These are phyloP conservation scores for Acanthamoeba healyi DNA, from an alignment of 208 protist genomes.

Conservation along the genomic window DNA sequence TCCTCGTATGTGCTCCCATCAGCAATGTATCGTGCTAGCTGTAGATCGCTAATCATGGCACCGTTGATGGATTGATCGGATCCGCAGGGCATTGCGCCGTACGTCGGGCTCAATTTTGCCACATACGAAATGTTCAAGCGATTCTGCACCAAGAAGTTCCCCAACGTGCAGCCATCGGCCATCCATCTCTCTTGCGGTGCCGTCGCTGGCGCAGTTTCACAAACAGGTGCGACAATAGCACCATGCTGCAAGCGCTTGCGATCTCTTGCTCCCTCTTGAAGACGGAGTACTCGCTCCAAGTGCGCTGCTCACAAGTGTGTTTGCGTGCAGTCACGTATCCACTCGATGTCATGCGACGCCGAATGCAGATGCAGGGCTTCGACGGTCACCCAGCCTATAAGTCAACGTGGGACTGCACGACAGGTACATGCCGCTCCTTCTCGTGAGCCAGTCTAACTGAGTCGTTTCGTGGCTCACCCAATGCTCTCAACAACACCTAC, in stretches of 20 bases:
- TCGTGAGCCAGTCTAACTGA: background rate
- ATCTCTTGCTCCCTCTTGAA: background rate
- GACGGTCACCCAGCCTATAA: slow-evolving; percentile 42
- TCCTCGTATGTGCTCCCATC: background rate
- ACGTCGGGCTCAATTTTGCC: slow-evolving; percentile 85
- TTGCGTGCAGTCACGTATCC: slow-evolving; percentile 82
- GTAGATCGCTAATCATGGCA: too few species aligned
- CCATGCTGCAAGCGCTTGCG: background rate
- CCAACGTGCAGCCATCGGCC: slow-evolving; percentile 35
- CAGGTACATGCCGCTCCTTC: background rate
- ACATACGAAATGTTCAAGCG: slow-evolving; percentile 80
- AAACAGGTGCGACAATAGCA: too few species aligned
- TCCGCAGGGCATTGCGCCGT: slow-evolving; percentile 82
- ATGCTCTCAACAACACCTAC: too few species aligned
- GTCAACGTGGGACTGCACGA: slow-evolving; percentile 64
- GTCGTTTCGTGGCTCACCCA: too few species aligned
- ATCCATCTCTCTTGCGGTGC: slow-evolving; percentile 75
- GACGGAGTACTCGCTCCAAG: too few species aligned
- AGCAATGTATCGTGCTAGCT: too few species aligned
- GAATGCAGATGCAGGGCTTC: slow-evolving; percentile 85
- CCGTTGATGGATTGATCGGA: too few species aligned
- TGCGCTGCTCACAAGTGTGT: background rate
- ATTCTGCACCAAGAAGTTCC: slow-evolving; percentile 19
- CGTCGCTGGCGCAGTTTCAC: slow-evolving; percentile 79
- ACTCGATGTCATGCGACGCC: slow-evolving; percentile 80